Evolutionary conservation across 1,139 yeast genomes (phyloP).

Genomic region (Suhomyces guaymorum): DNA sequence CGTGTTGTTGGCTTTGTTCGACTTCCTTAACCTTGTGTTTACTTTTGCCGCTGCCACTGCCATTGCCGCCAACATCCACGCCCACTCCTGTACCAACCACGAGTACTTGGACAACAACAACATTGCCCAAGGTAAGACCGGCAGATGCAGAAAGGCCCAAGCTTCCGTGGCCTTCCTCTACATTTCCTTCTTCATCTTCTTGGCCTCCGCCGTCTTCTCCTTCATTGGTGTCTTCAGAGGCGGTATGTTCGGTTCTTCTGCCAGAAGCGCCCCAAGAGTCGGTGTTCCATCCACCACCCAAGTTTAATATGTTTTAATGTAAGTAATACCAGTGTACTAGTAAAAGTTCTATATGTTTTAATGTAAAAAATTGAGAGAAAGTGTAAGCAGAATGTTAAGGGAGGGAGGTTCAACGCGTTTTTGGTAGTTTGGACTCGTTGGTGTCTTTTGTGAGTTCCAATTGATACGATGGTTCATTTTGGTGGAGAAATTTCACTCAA

Average conservation of each 20-base stretch:
- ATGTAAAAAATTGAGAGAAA: too few species aligned
- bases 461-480: too few species aligned
- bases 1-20: slow-evolving; percentile 66
- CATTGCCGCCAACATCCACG: slow-evolving; percentile 83
- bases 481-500: too few species aligned
- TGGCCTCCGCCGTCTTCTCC: slow-evolving; percentile 68
- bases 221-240: slow-evolving; percentile 57
- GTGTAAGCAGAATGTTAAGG: too few species aligned
- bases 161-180: slow-evolving; percentile 88
- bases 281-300: slow-evolving; percentile 90
- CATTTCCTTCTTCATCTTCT: slow-evolving; percentile 76
- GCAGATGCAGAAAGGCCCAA: slow-evolving; percentile 95
- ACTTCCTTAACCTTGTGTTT: slow-evolving; percentile 86
- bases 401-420: too few species aligned
- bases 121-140: slow-evolving; percentile 71
- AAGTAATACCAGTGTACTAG: background rate
- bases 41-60: slow-evolving; percentile 94
- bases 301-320: slow-evolving; percentile 46
- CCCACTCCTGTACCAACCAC: slow-evolving; percentile 79
- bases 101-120: slow-evolving; percentile 62
- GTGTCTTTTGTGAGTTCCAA: too few species aligned
- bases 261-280: slow-evolving; percentile 65
- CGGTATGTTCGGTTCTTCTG: slow-evolving; percentile 71
- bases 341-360: background rate
- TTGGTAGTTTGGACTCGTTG: too few species aligned